A percentile compares a stretch with the other conserved stretches of the same genome.
Conservation (phyloP, 106 monocot species). For the Gastrodia elata region DNA sequence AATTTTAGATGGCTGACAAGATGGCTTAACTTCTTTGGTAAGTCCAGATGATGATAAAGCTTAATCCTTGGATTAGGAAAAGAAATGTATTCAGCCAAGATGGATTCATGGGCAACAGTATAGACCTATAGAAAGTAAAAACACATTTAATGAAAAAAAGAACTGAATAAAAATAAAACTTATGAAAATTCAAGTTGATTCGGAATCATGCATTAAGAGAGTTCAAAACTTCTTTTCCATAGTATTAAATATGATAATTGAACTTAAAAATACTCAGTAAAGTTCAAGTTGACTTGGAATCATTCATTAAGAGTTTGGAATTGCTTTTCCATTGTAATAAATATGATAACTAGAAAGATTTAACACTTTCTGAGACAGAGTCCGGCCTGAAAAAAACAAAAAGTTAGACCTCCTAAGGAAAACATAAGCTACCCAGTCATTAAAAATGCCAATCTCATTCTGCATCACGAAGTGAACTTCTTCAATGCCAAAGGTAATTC, state of each 20-base stretch:
- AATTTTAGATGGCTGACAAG: slow-evolving; percentile 13
- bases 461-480: too few relatives aligned
- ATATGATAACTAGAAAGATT: too few relatives aligned
- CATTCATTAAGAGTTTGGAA: too few relatives aligned
- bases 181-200: neutral
- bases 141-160: neutral
- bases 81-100: slow-evolving; percentile 44
- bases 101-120: slow-evolving; percentile 42
- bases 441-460: too few relatives aligned
- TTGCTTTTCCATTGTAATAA: too few relatives aligned
- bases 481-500: too few relatives aligned
- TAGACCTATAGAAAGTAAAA: slow-evolving; percentile 30
- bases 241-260: neutral
- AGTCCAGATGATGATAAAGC: slow-evolving; percentile 25
- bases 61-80: slow-evolving; percentile 37
- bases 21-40: slow-evolving; percentile 14
- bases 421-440: too few relatives aligned
- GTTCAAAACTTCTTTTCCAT: neutral
- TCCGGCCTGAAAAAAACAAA: too few relatives aligned
- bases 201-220: neutral
- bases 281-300: too few relatives aligned
- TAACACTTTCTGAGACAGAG: too few relatives aligned
- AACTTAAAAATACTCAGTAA: neutral
- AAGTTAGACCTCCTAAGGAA: too few relatives aligned
- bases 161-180: neutral